These are phyloP conservation scores for Taphrina populina DNA, from an alignment of 1,139 yeast species.

Conservation along the genomic window DNA sequence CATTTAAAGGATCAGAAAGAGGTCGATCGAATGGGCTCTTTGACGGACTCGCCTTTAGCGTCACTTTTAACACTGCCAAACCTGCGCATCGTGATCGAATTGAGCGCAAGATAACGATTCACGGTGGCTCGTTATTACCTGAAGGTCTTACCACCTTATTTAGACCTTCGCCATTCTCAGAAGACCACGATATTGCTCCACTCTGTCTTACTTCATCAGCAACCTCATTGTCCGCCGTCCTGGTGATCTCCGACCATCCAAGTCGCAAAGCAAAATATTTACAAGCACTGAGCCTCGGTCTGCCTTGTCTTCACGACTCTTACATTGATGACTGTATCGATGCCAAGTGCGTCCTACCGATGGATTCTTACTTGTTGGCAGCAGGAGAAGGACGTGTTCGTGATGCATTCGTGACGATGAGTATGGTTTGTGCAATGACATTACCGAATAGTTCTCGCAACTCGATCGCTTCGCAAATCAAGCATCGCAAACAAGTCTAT, in stretches of 20 bases:
- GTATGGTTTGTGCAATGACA: constrained; percentile 2
- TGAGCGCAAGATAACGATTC: constrained; percentile 3
- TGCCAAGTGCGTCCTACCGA: constrained; percentile 2
- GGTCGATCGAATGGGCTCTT: constrained; percentile 3
- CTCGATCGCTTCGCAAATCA: background rate
- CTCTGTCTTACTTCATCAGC: background rate
- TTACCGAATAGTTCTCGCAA: background rate
- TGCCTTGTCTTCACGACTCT: constrained; percentile 33
- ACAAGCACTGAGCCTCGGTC: constrained; percentile 34
- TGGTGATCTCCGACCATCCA: constrained; percentile 31
- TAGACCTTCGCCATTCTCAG: constrained; percentile 10
- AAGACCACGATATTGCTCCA: constrained; percentile 20
- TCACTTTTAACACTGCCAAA: constrained; percentile 9
- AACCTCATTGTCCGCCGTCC: constrained; percentile 9
- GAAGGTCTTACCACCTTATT: constrained; percentile 18
- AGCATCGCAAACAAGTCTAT: background rate
- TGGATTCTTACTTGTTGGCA: constrained; percentile 23
- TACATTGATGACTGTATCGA: constrained; percentile 28
- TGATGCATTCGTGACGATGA: constrained; percentile 1
- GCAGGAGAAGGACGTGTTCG: constrained; percentile 26
- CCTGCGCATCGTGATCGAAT: constrained; percentile 1
- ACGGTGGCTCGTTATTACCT: constrained; percentile 18
- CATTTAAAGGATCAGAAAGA: constrained; percentile 1
- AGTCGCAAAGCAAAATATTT: constrained; percentile 34
- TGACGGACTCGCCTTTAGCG: constrained; percentile 15